These are phyloP conservation scores for Corallochytrium limacisporum DNA, from an alignment of 78 protist genomes.

Conservation along the genomic window DNA sequence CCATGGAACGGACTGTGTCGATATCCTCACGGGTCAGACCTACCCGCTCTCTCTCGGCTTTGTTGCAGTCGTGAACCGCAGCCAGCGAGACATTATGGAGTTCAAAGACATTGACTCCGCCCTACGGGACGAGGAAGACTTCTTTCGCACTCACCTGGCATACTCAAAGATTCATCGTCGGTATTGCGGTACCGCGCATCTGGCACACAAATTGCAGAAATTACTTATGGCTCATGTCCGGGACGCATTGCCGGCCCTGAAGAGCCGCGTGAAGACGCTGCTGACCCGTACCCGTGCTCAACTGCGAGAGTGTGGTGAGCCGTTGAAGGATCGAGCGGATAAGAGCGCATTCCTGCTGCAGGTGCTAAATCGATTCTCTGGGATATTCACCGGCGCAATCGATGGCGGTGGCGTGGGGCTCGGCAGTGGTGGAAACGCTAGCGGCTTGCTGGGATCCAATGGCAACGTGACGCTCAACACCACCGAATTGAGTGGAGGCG, in stretches of 20 bases:
- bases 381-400: not conserved
- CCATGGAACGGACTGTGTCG: constrained; percentile 80
- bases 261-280: constrained; percentile 22
- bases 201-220: constrained; percentile 41
- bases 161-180: constrained; percentile 30
- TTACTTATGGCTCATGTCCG: constrained; percentile 62
- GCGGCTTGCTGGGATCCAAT: not conserved
- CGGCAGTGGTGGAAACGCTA: not conserved
- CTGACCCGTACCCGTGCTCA: constrained; percentile 30
- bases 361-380: constrained; percentile 5
- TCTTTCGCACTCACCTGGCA: constrained; percentile 46
- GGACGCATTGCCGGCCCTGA: constrained; percentile 52
- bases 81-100: constrained; percentile 50
- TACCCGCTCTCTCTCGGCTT: constrained; percentile 48
- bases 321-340: constrained; percentile 19
- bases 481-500: constrained; percentile 57
- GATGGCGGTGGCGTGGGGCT: constrained; percentile 26
- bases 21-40: constrained; percentile 58
- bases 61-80: constrained; percentile 70
- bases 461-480: not conserved
- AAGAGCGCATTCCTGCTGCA: constrained; percentile 12
- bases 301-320: constrained; percentile 44
- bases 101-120: constrained; percentile 22
- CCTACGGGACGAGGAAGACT: constrained; percentile 38
- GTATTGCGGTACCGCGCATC: constrained; percentile 40